Evolutionary conservation across 805 yeast genomes (phyloP).

Genomic region (Yamadazyma philogaea): DNA sequence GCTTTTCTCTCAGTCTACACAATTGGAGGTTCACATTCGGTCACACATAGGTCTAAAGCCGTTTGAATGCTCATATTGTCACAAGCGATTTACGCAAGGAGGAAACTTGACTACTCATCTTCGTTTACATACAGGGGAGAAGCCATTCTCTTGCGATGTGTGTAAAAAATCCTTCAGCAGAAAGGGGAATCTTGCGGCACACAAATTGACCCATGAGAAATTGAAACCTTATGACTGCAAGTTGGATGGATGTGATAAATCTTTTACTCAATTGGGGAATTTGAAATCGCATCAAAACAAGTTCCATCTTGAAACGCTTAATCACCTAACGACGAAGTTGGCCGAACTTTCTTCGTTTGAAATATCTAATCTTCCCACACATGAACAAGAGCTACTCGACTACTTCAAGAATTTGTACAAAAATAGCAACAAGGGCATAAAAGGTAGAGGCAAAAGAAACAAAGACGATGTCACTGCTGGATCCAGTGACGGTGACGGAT

Average conservation of each 20-base stretch:
- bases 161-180: constrained; percentile 81
- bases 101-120: constrained; percentile 85
- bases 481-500: constrained; percentile 2
- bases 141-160: constrained; percentile 76
- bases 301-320: constrained; percentile 73
- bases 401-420: constrained; percentile 83
- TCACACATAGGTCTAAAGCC: constrained; percentile 88
- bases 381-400: constrained; percentile 65
- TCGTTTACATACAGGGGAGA: constrained; percentile 87
- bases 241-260: constrained; percentile 76
- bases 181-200: constrained; percentile 91
- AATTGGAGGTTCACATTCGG: constrained; percentile 82
- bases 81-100: constrained; percentile 82
- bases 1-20: constrained; percentile 85
- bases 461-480: constrained; percentile 1
- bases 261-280: constrained; percentile 89
- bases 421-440: constrained; percentile 85
- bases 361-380: constrained; percentile 48
- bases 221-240: constrained; percentile 76
- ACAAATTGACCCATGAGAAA: constrained; percentile 75
- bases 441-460: constrained; percentile 72
- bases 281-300: constrained; percentile 92
- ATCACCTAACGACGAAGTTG: constrained; percentile 59
- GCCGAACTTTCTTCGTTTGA: constrained; percentile 56
- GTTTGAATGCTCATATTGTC: constrained; percentile 73